phyloP scores from a whole-genome alignment of 176 grass and related monocot genomes.

The Ampelocalamus luodianensis region DNA sequence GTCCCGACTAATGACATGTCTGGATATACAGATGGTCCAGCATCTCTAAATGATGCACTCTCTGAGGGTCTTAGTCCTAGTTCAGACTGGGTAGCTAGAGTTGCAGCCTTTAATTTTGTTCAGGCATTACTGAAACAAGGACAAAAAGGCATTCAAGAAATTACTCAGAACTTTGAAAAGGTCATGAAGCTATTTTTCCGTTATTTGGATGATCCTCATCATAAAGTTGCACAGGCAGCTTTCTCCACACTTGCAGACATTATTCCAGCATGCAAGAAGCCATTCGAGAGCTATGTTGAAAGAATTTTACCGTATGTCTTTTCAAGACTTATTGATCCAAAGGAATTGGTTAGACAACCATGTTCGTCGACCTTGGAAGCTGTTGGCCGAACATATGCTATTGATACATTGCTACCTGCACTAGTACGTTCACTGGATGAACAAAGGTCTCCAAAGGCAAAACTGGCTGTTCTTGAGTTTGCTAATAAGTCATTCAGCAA shows the following conservation, averaged over 20 bases:
- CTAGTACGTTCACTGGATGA: constrained; percentile 90
- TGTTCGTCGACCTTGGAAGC: constrained; percentile 71
- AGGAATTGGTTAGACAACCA: constrained; percentile 80
- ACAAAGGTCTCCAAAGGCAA: constrained; percentile 86
- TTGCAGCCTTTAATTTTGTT: constrained; percentile 84
- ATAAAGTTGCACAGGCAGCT: constrained; percentile 87
- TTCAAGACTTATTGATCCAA: constrained; percentile 75
- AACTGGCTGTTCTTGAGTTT: constrained; percentile 84
- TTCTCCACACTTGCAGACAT: constrained; percentile 86
- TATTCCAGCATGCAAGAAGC: constrained; percentile 83
- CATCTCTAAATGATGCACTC: constrained; percentile 78
- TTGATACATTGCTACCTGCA: constrained; percentile 84
- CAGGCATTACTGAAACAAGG: constrained; percentile 81
- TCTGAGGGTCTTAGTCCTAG: constrained; percentile 77
- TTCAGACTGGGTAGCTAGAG: constrained; percentile 84
- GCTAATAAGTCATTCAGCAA: constrained; percentile 79
- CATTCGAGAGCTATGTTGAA: constrained; percentile 76
- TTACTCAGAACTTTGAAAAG: constrained; percentile 87
- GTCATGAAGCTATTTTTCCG: constrained; percentile 87
- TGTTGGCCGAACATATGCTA: constrained; percentile 70
- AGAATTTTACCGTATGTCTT: constrained; percentile 82
- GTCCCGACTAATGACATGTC: constrained; percentile 55
- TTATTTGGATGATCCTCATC: constrained; percentile 94
- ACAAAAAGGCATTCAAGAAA: constrained; percentile 84
- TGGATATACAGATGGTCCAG: constrained; percentile 57